Evolutionary conservation across 805 yeast species (phyloP).

Genomic region (Kuraishia ogatae): DNA sequence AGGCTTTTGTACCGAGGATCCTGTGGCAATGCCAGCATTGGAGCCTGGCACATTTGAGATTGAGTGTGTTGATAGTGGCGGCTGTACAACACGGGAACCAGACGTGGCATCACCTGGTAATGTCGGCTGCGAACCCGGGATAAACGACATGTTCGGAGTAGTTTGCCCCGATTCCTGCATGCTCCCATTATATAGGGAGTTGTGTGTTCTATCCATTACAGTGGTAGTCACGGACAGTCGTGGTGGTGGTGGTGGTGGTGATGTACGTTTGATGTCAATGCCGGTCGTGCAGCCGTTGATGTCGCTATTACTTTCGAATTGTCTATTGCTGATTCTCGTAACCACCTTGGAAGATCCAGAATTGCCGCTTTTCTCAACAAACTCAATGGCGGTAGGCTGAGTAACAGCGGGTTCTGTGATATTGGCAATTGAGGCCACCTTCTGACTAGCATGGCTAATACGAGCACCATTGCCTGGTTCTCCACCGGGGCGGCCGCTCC

Average conservation of each 20-base stretch:
- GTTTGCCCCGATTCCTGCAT: neutral
- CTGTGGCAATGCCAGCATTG: neutral
- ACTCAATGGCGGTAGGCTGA: neutral
- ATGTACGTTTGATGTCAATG: too few relatives aligned
- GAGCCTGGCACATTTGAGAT: too few relatives aligned
- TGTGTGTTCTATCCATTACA: neutral
- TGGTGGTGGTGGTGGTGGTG: neutral
- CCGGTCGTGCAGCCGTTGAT: too few relatives aligned
- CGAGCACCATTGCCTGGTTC: neutral
- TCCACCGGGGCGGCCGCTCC: neutral
- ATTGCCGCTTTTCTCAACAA: neutral
- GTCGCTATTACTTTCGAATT: too few relatives aligned
- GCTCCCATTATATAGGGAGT: neutral
- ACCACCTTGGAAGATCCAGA: neutral
- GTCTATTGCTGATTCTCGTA: too few relatives aligned
- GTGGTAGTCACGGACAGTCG: too few relatives aligned
- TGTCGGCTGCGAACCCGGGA: neutral
- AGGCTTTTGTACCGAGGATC: neutral
- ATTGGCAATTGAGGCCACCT: neutral
- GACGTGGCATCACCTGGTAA: neutral
- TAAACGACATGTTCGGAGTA: neutral
- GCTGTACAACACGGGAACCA: neutral
- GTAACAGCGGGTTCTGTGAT: neutral
- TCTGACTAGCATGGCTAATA: neutral
- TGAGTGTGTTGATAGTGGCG: neutral